Base-by-base conservation (phyloP, 257 asterid genomes). In the Penstemon barbatus region DNA sequence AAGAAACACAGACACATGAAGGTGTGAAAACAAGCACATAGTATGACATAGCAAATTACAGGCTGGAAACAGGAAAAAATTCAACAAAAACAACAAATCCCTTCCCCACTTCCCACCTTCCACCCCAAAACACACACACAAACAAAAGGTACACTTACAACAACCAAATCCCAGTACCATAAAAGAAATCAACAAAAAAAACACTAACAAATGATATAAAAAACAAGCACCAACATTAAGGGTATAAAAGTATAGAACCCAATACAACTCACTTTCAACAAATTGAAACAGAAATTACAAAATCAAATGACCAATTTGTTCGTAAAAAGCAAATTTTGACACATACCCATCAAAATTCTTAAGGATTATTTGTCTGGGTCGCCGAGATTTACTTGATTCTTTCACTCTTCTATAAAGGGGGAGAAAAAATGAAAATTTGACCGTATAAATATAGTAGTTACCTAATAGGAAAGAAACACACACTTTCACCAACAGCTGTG, bases 281-380 rank as follows among this genome's bases (percentile, higher is more conserved):
- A 64, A 75, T 42, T 13, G 33, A 45, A 56, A 64, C 40, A 58
- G 43, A 54, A 68, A 69, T 9, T 13, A 63, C 6, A 6, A 61
- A 52, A 19, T 4, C 7, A 40, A 42, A 44, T 57, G 61, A 62
- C 25, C 8, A 67, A 40, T 8, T 8, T 19, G 10, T 10, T 42
- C 19, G 52, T 5, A 39, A 50, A 57, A 61, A 63, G 25, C 13
- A 25, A 52, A 41, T 70, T 54, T 37, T 63, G 70, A 59, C 58
- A 69, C 87, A 62, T 75, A 84, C 88, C 94, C 86, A 82, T 81
- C 60, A 39, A 73, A 77, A 77, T 42, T 77, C 75, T 71, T n/a
- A 78, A 65, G 63, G 9, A 73, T 64, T 75, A 75, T 54, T 66
- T 52, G 68, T 63, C 70, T 50, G 74, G 67, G 78, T 40, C 38